Conservation (phyloP, 1,284 basidiomycete species). For the Tylopilus sp. region DNA sequence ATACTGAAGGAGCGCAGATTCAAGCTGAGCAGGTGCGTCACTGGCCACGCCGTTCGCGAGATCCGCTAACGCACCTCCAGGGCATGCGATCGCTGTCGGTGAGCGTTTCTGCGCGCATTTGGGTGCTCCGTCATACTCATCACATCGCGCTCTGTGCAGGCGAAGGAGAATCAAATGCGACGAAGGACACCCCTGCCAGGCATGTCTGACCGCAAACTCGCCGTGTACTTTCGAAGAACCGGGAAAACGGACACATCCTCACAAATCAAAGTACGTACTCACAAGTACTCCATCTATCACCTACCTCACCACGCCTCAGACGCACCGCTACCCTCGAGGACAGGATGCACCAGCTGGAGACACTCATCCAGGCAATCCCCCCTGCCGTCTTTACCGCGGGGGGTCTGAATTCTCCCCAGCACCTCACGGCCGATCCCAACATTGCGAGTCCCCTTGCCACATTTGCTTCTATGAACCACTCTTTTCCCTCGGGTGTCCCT, state of each 20-base stretch:
- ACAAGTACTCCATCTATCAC: conserved; percentile 1
- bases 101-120: conserved; percentile 34
- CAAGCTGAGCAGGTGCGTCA: conserved; percentile 74
- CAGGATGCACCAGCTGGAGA: conserved; percentile 81
- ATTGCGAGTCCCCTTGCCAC: conserved; percentile 50
- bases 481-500: conserved; percentile 66
- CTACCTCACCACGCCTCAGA: conserved; percentile 37
- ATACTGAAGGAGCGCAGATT: conserved; percentile 76
- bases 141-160: conserved; percentile 37
- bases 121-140: background rate
- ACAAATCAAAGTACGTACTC: conserved; percentile 72
- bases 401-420: conserved; percentile 35
- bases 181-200: conserved; percentile 82
- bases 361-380: conserved; percentile 77
- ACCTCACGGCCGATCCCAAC: conserved; percentile 36
- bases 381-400: conserved; percentile 71
- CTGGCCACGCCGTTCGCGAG: background rate
- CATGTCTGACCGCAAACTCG: conserved; percentile 73
- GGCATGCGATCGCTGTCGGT: conserved; percentile 85
- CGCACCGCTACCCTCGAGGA: conserved; percentile 77
- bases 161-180: conserved; percentile 80
- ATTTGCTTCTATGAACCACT: conserved; percentile 46
- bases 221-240: conserved; percentile 82
- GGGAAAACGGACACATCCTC: conserved; percentile 76
- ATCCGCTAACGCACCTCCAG: conserved; percentile 38